These are phyloP conservation scores for Didymella segeticola DNA, from an alignment of 2,329 filamentous ascomycete genomes.

Conservation along the genomic window DNA sequence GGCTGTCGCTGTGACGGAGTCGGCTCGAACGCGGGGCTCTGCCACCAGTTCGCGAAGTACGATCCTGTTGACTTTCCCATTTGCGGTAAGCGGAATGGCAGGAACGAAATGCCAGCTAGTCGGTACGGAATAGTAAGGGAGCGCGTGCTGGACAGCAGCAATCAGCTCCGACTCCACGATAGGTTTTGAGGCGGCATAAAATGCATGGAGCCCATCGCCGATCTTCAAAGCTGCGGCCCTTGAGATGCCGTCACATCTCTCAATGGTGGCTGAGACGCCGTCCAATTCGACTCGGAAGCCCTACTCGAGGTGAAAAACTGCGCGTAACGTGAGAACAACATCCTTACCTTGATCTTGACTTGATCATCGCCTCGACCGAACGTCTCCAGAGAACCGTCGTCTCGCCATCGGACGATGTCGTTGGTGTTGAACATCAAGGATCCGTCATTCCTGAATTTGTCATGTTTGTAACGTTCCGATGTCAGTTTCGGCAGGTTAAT, in stretches of 20 bases:
- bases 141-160: conserved; percentile 50
- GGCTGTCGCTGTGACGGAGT: conserved; percentile 7
- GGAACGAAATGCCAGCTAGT: conserved; percentile 53
- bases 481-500: conserved; percentile 62
- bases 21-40: neutral
- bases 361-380: conserved; percentile 67
- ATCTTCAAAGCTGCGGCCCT: conserved; percentile 59
- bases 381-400: conserved; percentile 61
- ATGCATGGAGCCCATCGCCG: conserved; percentile 59
- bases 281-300: conserved; percentile 69
- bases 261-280: conserved; percentile 55
- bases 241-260: conserved; percentile 47
- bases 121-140: conserved; percentile 65
- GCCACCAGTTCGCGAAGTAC: conserved; percentile 49
- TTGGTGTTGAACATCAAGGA: conserved; percentile 66
- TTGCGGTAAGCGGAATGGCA: conserved; percentile 59
- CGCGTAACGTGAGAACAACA: no score
- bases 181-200: conserved; percentile 53
- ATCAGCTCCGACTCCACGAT: conserved; percentile 45
- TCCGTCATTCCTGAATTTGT: conserved; percentile 60
- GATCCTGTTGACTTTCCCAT: conserved; percentile 64
- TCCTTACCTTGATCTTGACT: conserved; percentile 62
- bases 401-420: conserved; percentile 63
- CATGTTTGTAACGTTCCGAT: conserved; percentile 56
- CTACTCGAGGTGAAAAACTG: conserved; percentile 29